phyloP scores from a whole-genome alignment of 2,329 filamentous ascomycete species.

The Cladophialophora yegresii region DNA sequence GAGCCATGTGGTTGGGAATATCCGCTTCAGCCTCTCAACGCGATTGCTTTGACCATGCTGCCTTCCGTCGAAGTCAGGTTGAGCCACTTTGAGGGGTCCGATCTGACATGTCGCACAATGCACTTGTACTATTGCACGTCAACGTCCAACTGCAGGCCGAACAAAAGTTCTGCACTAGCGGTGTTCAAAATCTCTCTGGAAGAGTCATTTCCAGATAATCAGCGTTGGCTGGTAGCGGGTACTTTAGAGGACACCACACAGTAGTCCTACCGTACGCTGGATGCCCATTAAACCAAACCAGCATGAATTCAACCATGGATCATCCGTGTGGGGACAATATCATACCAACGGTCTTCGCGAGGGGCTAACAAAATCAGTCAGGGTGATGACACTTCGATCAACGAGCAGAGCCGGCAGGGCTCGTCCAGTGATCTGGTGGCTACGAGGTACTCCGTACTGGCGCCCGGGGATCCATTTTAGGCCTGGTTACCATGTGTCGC shows the following conservation, averaged over 20 bases:
- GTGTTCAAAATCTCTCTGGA: background rate
- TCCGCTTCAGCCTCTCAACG: background rate
- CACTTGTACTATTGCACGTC: background rate
- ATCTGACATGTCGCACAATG: background rate
- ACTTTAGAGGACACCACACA: background rate
- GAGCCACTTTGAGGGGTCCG: slow-evolving; percentile 6
- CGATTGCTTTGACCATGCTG: slow-evolving; percentile 2
- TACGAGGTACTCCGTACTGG: no score
- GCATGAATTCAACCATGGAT: no score
- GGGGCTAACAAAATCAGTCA: background rate
- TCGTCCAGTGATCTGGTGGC: background rate
- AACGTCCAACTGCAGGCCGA: background rate
- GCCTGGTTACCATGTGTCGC: slow-evolving; percentile 22
- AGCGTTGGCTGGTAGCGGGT: background rate
- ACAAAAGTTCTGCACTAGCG: background rate
- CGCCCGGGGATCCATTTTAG: slow-evolving; percentile 17
- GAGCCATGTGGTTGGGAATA: slow-evolving; percentile 25
- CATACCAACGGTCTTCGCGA: background rate
- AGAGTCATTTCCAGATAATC: background rate
- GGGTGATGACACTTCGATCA: background rate
- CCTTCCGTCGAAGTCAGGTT: slow-evolving; percentile 12
- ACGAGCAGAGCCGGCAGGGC: background rate
- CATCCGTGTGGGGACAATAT: background rate
- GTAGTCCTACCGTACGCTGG: background rate
- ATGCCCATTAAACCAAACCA: no score